Evolutionary conservation across 2,329 filamentous ascomycete genomes (phyloP).

Genomic region (Aureobasidium sp.): DNA sequence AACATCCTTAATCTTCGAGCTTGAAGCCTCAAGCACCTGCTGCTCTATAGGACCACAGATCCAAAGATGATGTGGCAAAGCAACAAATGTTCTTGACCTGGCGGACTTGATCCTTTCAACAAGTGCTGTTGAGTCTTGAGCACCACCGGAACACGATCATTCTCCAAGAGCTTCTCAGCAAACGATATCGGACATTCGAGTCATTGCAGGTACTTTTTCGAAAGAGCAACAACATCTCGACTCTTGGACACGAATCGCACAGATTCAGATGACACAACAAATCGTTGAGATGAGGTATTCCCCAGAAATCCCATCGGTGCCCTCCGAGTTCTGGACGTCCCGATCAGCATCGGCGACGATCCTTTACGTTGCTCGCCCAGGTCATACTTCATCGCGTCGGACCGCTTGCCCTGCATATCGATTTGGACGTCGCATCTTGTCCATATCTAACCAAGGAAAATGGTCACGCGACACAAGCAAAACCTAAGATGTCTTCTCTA

Average conservation of each 20-base stretch:
- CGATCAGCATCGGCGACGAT: background rate
- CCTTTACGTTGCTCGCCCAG: background rate
- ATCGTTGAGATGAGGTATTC: constrained; percentile 2
- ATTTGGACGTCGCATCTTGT: background rate
- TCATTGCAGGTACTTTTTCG: no score
- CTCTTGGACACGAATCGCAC: background rate
- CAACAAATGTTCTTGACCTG: no score
- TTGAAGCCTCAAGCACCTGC: no score
- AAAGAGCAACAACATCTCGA: background rate
- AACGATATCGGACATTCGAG: no score
- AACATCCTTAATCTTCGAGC: no score
- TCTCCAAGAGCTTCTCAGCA: no score
- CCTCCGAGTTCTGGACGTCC: background rate
- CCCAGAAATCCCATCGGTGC: background rate
- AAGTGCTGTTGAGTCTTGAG: no score
- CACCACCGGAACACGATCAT: background rate
- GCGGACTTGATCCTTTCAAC: no score
- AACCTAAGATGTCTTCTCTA: background rate
- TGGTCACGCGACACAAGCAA: background rate
- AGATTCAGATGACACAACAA: background rate
- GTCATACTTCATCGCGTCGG: background rate
- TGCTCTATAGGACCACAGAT: no score
- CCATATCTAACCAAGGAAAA: background rate
- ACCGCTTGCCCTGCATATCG: background rate
- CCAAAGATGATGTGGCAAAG: no score